These are phyloP conservation scores for Acmispon strigosus DNA, from an alignment of 306 rosid species.

Conservation along the genomic window DNA sequence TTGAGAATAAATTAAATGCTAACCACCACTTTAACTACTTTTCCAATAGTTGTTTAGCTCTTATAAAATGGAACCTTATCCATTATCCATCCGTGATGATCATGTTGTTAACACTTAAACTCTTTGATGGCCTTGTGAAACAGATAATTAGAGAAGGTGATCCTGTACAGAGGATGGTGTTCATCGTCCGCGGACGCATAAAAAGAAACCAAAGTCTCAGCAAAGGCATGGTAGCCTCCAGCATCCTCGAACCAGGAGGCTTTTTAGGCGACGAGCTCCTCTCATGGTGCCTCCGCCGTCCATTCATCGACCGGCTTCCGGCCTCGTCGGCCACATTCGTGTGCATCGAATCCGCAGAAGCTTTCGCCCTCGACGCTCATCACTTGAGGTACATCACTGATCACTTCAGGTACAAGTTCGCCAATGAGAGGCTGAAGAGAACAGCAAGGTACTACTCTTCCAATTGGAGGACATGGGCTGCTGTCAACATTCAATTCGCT, in stretches of 20 bases:
- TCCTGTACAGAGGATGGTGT: conserved; percentile 82
- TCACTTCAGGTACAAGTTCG: conserved; percentile 88
- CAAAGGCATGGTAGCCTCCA: conserved; percentile 88
- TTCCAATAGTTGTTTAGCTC: no score
- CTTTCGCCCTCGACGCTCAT: conserved; percentile 61
- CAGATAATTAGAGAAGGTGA: conserved; percentile 98
- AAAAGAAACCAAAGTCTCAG: conserved; percentile 70
- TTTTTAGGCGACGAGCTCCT: conserved; percentile 90
- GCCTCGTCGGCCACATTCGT: conserved; percentile 83
- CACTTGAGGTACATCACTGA: conserved; percentile 81
- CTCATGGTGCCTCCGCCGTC: conserved; percentile 91
- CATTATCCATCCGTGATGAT: no score
- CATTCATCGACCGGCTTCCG: conserved; percentile 73
- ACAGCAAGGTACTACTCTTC: conserved; percentile 96
- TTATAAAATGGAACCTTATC: no score
- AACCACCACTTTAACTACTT: no score
- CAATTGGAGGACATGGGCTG: conserved; percentile 98
- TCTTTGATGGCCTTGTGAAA: background rate
- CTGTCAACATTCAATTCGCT: conserved; percentile 86
- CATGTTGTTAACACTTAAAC: background rate
- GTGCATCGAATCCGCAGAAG: conserved; percentile 78
- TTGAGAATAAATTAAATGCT: no score
- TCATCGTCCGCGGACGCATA: conserved; percentile 77
- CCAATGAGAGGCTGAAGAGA: conserved; percentile 82
- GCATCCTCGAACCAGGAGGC: conserved; percentile 77